Evolutionary conservation across 2,329 filamentous ascomycete genomes (phyloP), one percentile per base, ranked within the genome.

Genomic region (Aspergillus candidus): DNA sequence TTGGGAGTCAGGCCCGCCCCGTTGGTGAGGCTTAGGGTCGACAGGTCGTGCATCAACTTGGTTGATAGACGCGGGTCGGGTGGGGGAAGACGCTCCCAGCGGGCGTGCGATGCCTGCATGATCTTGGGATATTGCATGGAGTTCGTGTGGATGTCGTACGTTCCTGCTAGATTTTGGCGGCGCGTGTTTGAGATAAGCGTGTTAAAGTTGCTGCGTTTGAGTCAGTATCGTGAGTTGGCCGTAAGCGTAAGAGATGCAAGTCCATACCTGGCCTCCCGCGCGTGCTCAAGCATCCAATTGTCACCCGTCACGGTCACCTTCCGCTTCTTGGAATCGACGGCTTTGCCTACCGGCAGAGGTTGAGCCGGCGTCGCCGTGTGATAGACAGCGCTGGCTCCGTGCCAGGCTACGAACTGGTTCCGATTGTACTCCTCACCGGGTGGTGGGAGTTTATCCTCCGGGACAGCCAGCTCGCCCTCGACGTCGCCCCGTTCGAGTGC

Each of bases 321-420:
- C 54, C 86, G 79, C 72, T 88, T 88, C 72, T 94, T 95, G 51
- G 79, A 78, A 54, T 90, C 86, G 6, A 81, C 67, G 30, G 72
- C 75, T 67, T 94, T 94, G 45, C 86, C 85, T 48, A 75, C 82
- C 29, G 81, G 82, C 46, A 84, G 73, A 2, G 88, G 88, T n/a
- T 87, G 81, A 15, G 84, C 82, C 1, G 88, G 87, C 1, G 77
- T 79, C 44, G 82, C 83, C 11, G 86, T 88, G 63, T 97, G 89
- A 64, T 98, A 98, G 17, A 98, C 93, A 32, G 87, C 84, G 65
- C 91, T 97, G 38, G 93, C 93, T 39, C 93, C 93, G 64, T 95
- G 90, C 93, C 93, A 98, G 22, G 93, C 93, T 22, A 98, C 93
- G 61, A 96, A 98, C 65, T 96, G 90, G 62, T 98, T 98, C 71